Conservation (phyloP, 2,329 filamentous ascomycete species). For the Drechslerella stenobrocha region DNA sequence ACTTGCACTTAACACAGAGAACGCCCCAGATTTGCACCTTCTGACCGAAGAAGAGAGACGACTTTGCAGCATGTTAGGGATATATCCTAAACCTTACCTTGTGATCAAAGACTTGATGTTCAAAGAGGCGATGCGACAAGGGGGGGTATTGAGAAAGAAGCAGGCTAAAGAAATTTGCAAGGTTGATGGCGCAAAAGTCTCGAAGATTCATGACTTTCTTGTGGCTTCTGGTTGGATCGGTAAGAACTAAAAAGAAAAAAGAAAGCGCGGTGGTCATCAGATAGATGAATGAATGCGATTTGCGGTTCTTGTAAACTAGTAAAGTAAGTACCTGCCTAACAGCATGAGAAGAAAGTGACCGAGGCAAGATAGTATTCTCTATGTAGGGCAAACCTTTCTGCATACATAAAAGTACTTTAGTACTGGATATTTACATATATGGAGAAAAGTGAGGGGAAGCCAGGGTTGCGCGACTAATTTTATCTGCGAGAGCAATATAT, state of each 20-base stretch:
- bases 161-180: conserved; percentile 82
- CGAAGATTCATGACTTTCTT: conserved; percentile 90
- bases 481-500: too few relatives aligned
- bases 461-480: too few relatives aligned
- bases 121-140: conserved; percentile 84
- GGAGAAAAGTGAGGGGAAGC: too few relatives aligned
- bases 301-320: too few relatives aligned
- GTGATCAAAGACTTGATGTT: conserved; percentile 93
- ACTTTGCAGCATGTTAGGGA: conserved; percentile 77
- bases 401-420: too few relatives aligned
- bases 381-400: too few relatives aligned
- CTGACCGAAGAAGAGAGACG: conserved; percentile 81
- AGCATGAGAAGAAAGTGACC: too few relatives aligned
- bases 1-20: conserved; percentile 72
- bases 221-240: conserved; percentile 89
- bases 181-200: conserved; percentile 81
- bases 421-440: too few relatives aligned
- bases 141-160: conserved; percentile 90
- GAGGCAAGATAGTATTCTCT: too few relatives aligned
- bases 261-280: not conserved
- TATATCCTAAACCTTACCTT: conserved; percentile 92
- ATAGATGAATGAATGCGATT: not conserved
- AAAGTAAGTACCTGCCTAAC: too few relatives aligned
- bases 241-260: conserved; percentile 65
- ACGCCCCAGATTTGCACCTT: conserved; percentile 79